These are phyloP conservation scores for Yamadazyma triangularis DNA, from an alignment of 1,139 yeast species.

Conservation along the genomic window DNA sequence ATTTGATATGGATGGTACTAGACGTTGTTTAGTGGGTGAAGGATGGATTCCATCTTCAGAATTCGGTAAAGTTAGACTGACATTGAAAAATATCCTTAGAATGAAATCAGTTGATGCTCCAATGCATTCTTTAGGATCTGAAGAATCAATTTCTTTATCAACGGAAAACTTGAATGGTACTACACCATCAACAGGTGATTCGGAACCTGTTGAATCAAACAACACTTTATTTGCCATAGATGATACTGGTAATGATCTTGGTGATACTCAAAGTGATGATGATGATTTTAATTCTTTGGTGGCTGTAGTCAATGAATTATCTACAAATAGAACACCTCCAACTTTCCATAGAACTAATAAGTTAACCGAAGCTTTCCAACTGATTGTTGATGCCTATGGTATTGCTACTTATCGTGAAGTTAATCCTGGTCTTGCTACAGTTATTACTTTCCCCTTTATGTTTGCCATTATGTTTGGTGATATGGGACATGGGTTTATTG, in stretches of 20 bases:
- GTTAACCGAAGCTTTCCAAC: slow-evolving; percentile 72
- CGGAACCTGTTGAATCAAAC: background rate
- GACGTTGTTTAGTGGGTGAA: slow-evolving; percentile 92
- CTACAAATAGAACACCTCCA: slow-evolving; percentile 70
- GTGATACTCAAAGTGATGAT: slow-evolving; percentile 15
- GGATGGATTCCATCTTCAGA: slow-evolving; percentile 82
- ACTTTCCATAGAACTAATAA: slow-evolving; percentile 75
- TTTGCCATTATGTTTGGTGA: slow-evolving; percentile 90
- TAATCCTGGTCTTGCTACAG: slow-evolving; percentile 76
- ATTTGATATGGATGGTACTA: slow-evolving; percentile 78
- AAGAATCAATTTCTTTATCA: slow-evolving; percentile 20
- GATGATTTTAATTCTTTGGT: slow-evolving; percentile 43
- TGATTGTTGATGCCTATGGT: slow-evolving; percentile 78
- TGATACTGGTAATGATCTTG: slow-evolving; percentile 16
- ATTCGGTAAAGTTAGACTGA: slow-evolving; percentile 24
- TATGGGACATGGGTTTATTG: slow-evolving; percentile 71
- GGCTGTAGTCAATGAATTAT: slow-evolving; percentile 62
- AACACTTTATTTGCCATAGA: slow-evolving; percentile 54
- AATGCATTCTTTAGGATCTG: slow-evolving; percentile 10
- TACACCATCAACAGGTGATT: slow-evolving; percentile 3
- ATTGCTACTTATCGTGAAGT: slow-evolving; percentile 73
- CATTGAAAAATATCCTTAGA: slow-evolving; percentile 23
- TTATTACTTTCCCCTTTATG: slow-evolving; percentile 80
- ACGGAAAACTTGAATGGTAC: slow-evolving; percentile 8
- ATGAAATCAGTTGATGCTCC: slow-evolving; percentile 11